phyloP scores from a whole-genome alignment of 192 early-diverging fungal species.

The Coemansia sp. region DNA sequence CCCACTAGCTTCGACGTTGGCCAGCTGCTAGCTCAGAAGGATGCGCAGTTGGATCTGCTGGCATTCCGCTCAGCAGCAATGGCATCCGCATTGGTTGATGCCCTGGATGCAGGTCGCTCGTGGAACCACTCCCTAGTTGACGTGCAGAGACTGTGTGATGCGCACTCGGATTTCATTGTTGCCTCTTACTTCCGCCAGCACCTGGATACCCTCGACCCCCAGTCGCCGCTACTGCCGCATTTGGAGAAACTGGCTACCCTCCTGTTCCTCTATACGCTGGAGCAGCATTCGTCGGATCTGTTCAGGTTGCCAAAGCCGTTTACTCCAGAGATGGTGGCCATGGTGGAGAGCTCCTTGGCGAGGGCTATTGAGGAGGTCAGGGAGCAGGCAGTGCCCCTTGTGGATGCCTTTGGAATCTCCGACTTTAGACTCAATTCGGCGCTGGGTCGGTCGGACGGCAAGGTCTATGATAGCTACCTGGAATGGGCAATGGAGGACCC shows the following conservation, averaged over 20 bases:
- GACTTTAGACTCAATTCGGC: slow-evolving; percentile 78
- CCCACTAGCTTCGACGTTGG: no score
- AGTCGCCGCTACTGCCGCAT: slow-evolving; percentile 32
- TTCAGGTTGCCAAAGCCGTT: slow-evolving; percentile 64
- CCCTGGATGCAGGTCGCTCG: slow-evolving; percentile 50
- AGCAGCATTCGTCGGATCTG: slow-evolving; percentile 57
- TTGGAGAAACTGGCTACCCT: slow-evolving; percentile 50
- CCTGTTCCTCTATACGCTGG: slow-evolving; percentile 64
- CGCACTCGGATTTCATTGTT: slow-evolving; percentile 77
- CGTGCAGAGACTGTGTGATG: slow-evolving; percentile 68
- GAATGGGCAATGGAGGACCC: slow-evolving; percentile 75
- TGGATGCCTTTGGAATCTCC: slow-evolving; percentile 74
- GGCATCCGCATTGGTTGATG: slow-evolving; percentile 60
- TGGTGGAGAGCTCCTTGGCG: slow-evolving; percentile 57
- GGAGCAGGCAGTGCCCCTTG: slow-evolving; percentile 73
- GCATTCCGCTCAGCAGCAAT: slow-evolving; percentile 71
- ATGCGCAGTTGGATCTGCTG: slow-evolving; percentile 66
- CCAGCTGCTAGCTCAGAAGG: slow-evolving; percentile 54
- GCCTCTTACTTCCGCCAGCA: slow-evolving; percentile 70
- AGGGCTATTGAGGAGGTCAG: slow-evolving; percentile 63
- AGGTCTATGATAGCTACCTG: slow-evolving; percentile 76
- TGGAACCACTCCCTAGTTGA: slow-evolving; percentile 64
- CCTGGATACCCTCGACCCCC: slow-evolving; percentile 32
- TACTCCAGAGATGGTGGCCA: slow-evolving; percentile 46
- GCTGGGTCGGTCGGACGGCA: slow-evolving; percentile 72